phyloP scores from a whole-genome alignment of 2,329 filamentous ascomycete species.

The Colletotrichum brevisporum region DNA sequence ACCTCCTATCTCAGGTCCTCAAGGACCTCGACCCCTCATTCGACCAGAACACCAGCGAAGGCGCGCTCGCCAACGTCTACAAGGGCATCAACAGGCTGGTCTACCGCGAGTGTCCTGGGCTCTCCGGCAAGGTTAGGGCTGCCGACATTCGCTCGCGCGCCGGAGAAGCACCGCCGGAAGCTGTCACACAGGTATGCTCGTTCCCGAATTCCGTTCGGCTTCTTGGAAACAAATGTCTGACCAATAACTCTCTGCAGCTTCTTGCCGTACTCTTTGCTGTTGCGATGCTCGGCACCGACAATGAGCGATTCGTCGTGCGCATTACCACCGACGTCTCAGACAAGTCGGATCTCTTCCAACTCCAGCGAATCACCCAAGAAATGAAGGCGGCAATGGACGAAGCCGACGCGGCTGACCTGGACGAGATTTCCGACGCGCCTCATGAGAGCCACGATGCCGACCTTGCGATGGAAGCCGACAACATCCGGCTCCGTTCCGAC shows the following conservation, averaged over 20 bases:
- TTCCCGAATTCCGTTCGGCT: neutral
- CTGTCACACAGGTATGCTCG: constrained; percentile 64
- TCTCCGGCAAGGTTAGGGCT: constrained; percentile 66
- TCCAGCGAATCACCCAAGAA: constrained; percentile 60
- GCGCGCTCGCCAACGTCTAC: constrained; percentile 64
- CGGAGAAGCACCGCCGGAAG: constrained; percentile 68
- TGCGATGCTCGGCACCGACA: constrained; percentile 72
- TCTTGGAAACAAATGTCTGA: constrained; percentile 43
- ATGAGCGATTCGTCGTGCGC: constrained; percentile 65
- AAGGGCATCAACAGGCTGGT: constrained; percentile 70
- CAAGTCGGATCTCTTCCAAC: constrained; percentile 58
- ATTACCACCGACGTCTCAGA: constrained; percentile 53
- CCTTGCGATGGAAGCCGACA: constrained; percentile 70
- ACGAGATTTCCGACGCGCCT: constrained; percentile 51
- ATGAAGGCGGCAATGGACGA: constrained; percentile 55
- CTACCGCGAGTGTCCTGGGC: constrained; percentile 64
- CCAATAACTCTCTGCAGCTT: constrained; percentile 60
- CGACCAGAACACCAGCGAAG: constrained; percentile 48
- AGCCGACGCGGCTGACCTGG: constrained; percentile 55
- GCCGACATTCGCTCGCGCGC: constrained; percentile 71
- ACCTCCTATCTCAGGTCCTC: constrained; percentile 68
- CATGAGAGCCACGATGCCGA: constrained; percentile 66
- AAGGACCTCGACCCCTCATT: constrained; percentile 72
- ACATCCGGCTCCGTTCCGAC: constrained; percentile 64
- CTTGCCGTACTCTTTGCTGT: constrained; percentile 73